Conservation (phyloP, 2,329 filamentous ascomycete genomes). For the Cephalotrichum gorgonifer region DNA sequence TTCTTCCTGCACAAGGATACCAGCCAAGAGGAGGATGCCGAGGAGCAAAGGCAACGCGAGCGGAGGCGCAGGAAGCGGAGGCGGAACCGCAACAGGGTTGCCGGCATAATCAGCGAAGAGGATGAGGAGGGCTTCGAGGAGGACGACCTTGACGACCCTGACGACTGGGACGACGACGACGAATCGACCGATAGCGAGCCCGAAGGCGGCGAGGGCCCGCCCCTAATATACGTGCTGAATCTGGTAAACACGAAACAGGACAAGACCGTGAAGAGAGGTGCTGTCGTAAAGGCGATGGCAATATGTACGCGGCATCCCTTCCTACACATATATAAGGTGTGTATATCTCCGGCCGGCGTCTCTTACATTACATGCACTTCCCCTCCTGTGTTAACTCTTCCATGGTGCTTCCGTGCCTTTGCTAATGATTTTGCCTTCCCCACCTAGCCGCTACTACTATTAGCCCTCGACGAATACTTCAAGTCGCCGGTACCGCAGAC, state of each 20-base stretch:
- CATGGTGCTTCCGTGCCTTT: constrained; percentile 1
- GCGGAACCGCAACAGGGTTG: constrained; percentile 38
- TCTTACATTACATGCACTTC: constrained; percentile 1
- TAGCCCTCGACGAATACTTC: constrained; percentile 95
- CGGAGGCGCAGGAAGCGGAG: constrained; percentile 40
- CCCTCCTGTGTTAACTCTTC: not conserved
- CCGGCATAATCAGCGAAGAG: constrained; percentile 35
- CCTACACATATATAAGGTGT: constrained; percentile 93
- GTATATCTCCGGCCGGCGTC: constrained; percentile 13
- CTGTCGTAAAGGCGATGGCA: constrained; percentile 95
- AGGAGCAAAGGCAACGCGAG: constrained; percentile 49
- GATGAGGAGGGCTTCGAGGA: constrained; percentile 30
- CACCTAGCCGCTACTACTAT: constrained; percentile 65
- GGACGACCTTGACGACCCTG: constrained; percentile 33
- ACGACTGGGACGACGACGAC: constrained; percentile 40
- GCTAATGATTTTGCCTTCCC: not conserved
- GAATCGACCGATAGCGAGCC: constrained; percentile 51
- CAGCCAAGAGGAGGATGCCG: constrained; percentile 70
- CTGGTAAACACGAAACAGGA: constrained; percentile 98
- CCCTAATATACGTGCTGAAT: constrained; percentile 93
- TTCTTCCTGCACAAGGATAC: constrained; percentile 98
- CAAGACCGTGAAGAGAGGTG: constrained; percentile 83
- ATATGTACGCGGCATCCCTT: constrained; percentile 97
- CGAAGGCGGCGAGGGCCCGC: constrained; percentile 70
- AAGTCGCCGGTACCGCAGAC: constrained; percentile 84